These are phyloP conservation scores for Tilletia caries DNA, from an alignment of 1,284 basidiomycete species.

Conservation along the genomic window DNA sequence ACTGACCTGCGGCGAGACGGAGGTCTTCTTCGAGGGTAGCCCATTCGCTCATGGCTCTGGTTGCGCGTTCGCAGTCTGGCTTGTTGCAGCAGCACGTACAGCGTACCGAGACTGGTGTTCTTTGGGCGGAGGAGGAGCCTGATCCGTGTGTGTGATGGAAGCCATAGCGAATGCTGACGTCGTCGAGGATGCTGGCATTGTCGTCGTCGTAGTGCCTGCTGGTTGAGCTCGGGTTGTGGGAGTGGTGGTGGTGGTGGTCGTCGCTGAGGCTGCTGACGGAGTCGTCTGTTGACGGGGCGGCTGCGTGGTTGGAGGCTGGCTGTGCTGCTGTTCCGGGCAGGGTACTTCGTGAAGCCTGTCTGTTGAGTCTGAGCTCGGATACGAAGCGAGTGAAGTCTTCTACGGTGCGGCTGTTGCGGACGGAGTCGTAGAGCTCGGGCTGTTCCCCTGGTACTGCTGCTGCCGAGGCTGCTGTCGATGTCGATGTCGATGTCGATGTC, in stretches of 20 bases:
- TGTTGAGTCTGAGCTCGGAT: conserved; percentile 41
- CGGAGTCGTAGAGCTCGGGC: conserved; percentile 34
- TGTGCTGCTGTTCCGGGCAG: conserved; percentile 11
- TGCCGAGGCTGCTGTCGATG: not conserved
- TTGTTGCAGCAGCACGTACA: conserved; percentile 45
- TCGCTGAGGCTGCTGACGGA: conserved; percentile 18
- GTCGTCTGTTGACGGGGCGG: not conserved
- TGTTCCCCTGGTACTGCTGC: not conserved
- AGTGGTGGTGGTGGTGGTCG: conserved; percentile 12
- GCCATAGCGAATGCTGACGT: conserved; percentile 14
- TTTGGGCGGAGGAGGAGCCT: not conserved
- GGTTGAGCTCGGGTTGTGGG: not conserved
- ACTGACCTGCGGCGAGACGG: conserved; percentile 42
- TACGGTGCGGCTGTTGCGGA: conserved; percentile 40
- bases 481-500: not conserved
- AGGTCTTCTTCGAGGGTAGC: conserved; percentile 49
- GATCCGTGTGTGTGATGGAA: not conserved
- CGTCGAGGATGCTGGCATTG: conserved; percentile 19
- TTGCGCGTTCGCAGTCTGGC: conserved; percentile 37
- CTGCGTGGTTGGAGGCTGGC: too few relatives aligned
- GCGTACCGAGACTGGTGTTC: not conserved
- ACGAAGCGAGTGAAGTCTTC: conserved; percentile 49
- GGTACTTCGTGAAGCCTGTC: conserved; percentile 21
- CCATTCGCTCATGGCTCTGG: conserved; percentile 43
- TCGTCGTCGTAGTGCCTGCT: conserved; percentile 15